A percentile compares a stretch with the other conserved stretches of the same genome.
phyloP scores from a whole-genome alignment of 345 rosid species.

The Anacardium occidentale region DNA sequence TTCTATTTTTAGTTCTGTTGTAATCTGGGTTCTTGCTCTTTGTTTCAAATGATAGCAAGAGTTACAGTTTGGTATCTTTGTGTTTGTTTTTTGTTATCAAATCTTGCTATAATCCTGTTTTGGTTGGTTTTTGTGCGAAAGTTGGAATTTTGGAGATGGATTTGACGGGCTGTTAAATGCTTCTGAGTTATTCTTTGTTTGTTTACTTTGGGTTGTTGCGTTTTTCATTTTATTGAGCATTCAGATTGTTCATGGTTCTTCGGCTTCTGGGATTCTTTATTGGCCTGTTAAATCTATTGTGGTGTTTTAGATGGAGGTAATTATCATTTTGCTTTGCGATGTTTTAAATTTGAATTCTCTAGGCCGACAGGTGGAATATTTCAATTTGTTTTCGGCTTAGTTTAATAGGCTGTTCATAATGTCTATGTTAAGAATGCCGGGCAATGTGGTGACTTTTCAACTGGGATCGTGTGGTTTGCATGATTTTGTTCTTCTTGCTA shows the following conservation, averaged over 20 bases:
- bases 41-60: neutral
- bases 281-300: neutral
- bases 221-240: conserved; percentile 1
- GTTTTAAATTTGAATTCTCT: neutral
- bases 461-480: neutral
- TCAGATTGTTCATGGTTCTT: neutral
- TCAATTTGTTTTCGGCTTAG: neutral
- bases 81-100: neutral
- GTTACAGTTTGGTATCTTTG: neutral
- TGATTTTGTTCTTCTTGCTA: neutral
- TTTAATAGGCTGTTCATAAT: conserved; percentile 7
- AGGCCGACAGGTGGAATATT: neutral
- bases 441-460: neutral
- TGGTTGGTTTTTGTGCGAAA: neutral
- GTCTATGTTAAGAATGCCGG: conserved; percentile 1
- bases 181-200: conserved; percentile 1
- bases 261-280: neutral
- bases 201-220: neutral
- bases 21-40: neutral
- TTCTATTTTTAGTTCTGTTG: conserved; percentile 15
- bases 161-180: conserved; percentile 1
- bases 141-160: conserved; percentile 13
- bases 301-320: neutral
- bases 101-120: neutral
- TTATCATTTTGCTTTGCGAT: neutral